phyloP scores from a whole-genome alignment of 306 rosid species.

The Inga leiocalycina region DNA sequence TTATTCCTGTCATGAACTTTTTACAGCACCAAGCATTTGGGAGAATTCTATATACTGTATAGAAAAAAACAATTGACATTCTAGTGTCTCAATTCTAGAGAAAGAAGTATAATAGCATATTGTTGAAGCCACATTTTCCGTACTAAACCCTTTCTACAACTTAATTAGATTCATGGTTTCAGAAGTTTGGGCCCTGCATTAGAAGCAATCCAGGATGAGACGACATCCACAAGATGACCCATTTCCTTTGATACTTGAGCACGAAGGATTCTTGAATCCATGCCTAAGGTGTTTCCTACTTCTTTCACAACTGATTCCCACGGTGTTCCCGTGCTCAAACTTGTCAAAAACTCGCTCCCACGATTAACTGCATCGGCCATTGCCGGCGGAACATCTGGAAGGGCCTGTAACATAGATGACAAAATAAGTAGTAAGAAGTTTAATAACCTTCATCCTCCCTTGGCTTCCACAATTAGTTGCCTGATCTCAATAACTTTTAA shows the following conservation, averaged over 20 bases:
- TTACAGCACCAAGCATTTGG: background rate
- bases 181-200: conserved; percentile 68
- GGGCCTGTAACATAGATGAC: conserved; percentile 56
- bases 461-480: background rate
- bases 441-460: no score
- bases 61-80: background rate
- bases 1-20: background rate
- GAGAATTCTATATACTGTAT: background rate
- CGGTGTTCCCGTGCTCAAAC: conserved; percentile 78
- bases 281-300: conserved; percentile 79
- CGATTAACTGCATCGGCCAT: conserved; percentile 96
- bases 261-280: conserved; percentile 69
- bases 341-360: conserved; percentile 82
- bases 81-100: background rate
- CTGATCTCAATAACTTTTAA: background rate
- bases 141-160: background rate
- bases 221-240: conserved; percentile 74
- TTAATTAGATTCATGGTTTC: conserved; percentile 40
- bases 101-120: background rate
- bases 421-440: background rate
- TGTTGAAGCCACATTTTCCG: conserved; percentile 9
- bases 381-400: conserved; percentile 95
- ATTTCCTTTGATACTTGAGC: conserved; percentile 77
- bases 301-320: conserved; percentile 96
- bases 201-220: conserved; percentile 80